Percentiles rank a stretch among this genome's conserved stretches.
phyloP scores from a whole-genome alignment of 192 early-diverging fungal genomes.

The Rhizophagus sp. region DNA sequence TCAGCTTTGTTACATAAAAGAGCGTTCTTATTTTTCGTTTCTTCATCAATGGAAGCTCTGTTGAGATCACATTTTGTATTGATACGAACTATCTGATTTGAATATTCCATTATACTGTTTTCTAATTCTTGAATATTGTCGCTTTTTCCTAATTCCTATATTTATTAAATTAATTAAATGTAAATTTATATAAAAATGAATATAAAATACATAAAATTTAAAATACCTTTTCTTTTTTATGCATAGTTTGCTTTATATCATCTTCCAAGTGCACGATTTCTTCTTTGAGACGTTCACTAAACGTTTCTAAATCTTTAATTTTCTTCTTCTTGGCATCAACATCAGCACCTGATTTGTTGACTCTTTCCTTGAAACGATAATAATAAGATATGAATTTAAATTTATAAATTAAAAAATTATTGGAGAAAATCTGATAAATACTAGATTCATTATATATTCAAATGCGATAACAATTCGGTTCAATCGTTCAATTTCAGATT shows the following conservation, averaged over 20 bases:
- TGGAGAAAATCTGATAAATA: constrained; percentile 31
- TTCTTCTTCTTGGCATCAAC: constrained; percentile 36
- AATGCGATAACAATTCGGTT: constrained; percentile 80
- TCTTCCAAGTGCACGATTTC: constrained; percentile 68
- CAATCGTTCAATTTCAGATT: constrained; percentile 84
- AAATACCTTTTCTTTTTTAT: constrained; percentile 40
- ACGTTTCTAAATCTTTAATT: constrained; percentile 35
- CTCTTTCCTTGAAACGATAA: constrained; percentile 35
- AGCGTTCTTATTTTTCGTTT: constrained; percentile 50
- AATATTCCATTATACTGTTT: constrained; percentile 66
- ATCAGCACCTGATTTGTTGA: constrained; percentile 41
- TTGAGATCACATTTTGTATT: constrained; percentile 87
- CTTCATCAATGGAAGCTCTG: constrained; percentile 73
- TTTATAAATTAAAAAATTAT: background rate
- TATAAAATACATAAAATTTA: constrained; percentile 1
- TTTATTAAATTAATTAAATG: background rate
- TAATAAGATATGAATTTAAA: background rate
- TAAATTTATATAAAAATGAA: background rate
- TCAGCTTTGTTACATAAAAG: constrained; percentile 45
- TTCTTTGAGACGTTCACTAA: constrained; percentile 54
- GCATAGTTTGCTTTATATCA: constrained; percentile 52
- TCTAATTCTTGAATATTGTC: constrained; percentile 74
- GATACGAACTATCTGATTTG: constrained; percentile 79
- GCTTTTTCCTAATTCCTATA: constrained; percentile 58
- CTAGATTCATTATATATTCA: constrained; percentile 78